phyloP scores from a whole-genome alignment of 2,329 filamentous ascomycete genomes.

The Xylaria sp. region DNA sequence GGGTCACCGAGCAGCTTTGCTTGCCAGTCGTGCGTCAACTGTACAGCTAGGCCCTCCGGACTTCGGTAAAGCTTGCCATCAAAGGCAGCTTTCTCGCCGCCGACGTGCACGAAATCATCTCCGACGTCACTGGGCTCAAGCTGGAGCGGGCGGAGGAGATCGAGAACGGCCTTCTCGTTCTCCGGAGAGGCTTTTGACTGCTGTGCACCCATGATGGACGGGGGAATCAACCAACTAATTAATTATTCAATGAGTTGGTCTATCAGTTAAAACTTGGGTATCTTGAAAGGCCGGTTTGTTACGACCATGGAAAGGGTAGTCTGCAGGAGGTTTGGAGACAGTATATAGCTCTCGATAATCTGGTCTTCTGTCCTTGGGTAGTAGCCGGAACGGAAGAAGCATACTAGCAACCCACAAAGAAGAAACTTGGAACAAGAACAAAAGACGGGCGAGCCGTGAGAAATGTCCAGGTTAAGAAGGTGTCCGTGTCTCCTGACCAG shows the following conservation, averaged over 20 bases:
- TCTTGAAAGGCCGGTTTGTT: neutral
- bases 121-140: slow-evolving; percentile 53
- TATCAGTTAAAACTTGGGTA: neutral
- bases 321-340: neutral
- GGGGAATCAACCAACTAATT: neutral
- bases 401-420: neutral
- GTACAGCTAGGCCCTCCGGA: slow-evolving; percentile 62
- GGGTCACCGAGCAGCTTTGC: slow-evolving; percentile 70
- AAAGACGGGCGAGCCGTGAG: neutral
- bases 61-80: slow-evolving; percentile 44
- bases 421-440: neutral
- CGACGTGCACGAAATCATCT: slow-evolving; percentile 66
- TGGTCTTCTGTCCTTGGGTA: neutral
- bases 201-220: slow-evolving; percentile 57
- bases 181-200: slow-evolving; percentile 54
- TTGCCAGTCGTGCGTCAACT: slow-evolving; percentile 68
- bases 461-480: slow-evolving; percentile 39
- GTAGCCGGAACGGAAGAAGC: neutral
- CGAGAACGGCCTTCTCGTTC: slow-evolving; percentile 58
- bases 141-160: slow-evolving; percentile 59
- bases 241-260: neutral
- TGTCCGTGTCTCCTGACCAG: slow-evolving; percentile 26
- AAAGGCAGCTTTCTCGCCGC: slow-evolving; percentile 54
- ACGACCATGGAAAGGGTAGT: neutral
- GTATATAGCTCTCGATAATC: neutral